Base-by-base conservation (phyloP, 306 rosid species). In the Cucurbita maxima region DNA sequence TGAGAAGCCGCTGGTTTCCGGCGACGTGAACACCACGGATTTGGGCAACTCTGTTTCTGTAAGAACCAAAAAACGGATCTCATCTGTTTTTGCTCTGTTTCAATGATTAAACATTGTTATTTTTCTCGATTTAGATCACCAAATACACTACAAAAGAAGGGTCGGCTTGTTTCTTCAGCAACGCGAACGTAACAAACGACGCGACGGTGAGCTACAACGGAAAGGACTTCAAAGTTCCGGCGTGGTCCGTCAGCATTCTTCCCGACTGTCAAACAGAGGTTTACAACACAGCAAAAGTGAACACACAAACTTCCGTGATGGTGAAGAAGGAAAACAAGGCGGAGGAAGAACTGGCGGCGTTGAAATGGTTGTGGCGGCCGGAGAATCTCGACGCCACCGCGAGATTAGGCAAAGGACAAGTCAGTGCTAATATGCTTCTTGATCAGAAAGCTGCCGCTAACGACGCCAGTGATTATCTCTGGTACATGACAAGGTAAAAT, bases 171-270 rank as follows among this genome's bases (percentile, higher is more conserved):
- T 48, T 48, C 53, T 48, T 48, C n/a, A 79, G 86, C 75, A 88
- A 84, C 40, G 40, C 40, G 18, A 86, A 88, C 59, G 63, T 50
- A 2, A 77, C 77, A 44, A 9, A 62, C 3, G 90, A 88, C 48
- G 83, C 83, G n/a, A 75, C 82, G 10, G n/a, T 88, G 30, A 84
- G 58, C 19, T 84, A 75, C 36, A 64, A 38, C 57, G 88, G 80
- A 53, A 82, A 62, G 0, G 51, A 44, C 9, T 76, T 64, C 20
- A 8, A 34, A 3, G 69, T 86, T 60, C 93, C 93, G 3, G 88
- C 93, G n/a, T 88, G 90, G 88, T 88, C 90, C 44, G 90, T 88
- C 18, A 80, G 79, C 47, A 76, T 88, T 79, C 88, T 88, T 25
- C 88, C 88, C 0, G 83, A 86, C 55, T 84, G 86, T 57, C 30